Evolutionary conservation across 805 yeast genomes (phyloP).

Genomic region (Wickerhamomyces chaumierensis): DNA sequence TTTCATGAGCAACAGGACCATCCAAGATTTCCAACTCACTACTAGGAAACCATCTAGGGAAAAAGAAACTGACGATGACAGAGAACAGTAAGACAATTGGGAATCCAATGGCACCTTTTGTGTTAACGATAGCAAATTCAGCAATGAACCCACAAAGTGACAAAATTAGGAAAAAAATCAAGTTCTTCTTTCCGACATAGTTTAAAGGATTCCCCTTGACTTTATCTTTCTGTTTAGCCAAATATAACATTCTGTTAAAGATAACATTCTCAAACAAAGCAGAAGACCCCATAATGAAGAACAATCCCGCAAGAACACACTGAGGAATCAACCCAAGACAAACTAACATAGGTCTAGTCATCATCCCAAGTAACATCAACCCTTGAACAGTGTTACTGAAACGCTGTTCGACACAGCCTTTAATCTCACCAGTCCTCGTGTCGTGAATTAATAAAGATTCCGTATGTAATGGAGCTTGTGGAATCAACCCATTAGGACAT

Average conservation of each 20-base stretch:
- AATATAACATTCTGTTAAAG: slow-evolving; percentile 45
- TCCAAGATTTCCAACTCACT: slow-evolving; percentile 58
- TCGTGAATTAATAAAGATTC: slow-evolving; percentile 51
- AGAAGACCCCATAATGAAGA: slow-evolving; percentile 84
- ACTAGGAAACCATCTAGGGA: slow-evolving; percentile 51
- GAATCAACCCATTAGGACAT: slow-evolving; percentile 92
- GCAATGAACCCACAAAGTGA: slow-evolving; percentile 61
- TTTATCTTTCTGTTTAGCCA: slow-evolving; percentile 15
- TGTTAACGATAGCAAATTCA: slow-evolving; percentile 78
- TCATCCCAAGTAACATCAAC: slow-evolving; percentile 67
- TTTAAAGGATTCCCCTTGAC: slow-evolving; percentile 17
- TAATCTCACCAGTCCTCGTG: slow-evolving; percentile 8
- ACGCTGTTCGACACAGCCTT: slow-evolving; percentile 75
- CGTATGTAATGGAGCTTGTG: slow-evolving; percentile 95
- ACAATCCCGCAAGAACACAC: slow-evolving; percentile 84
- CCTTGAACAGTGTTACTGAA: slow-evolving; percentile 83
- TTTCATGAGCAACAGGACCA: slow-evolving; percentile 48
- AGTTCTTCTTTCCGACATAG: slow-evolving; percentile 21
- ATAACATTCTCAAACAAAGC: slow-evolving; percentile 65
- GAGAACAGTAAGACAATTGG: slow-evolving; percentile 69
- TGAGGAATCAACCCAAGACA: slow-evolving; percentile 85
- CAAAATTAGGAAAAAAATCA: slow-evolving; percentile 43
- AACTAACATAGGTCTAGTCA: slow-evolving; percentile 77
- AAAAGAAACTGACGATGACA: slow-evolving; percentile 54
- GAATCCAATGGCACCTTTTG: slow-evolving; percentile 88